Base-by-base conservation (phyloP, 495 filamentous ascomycete species). In the Podospora didyma region DNA sequence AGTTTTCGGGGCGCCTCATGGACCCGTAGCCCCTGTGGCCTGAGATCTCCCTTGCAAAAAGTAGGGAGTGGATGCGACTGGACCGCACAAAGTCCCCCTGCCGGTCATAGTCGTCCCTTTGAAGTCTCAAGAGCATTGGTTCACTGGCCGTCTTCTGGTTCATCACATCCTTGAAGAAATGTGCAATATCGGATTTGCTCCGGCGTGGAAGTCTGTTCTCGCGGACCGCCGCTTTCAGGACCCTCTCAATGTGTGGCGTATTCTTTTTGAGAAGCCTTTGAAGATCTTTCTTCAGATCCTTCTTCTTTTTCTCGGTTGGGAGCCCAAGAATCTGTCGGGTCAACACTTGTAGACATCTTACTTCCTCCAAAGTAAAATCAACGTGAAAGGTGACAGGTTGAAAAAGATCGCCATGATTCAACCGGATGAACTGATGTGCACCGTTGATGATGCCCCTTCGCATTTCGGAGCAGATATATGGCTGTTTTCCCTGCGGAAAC, bases 281-380 rank as follows among this genome's bases (percentile, higher is more conserved):
- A 21, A 77, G 63, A 49, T 71, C 69, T 22, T 50, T 63, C 2
- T 64, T 58, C 0, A 45, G 7, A 14, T 62, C 62, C 14, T 51
- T 54, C 2, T 17, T 46, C n/a, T 14, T 28, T 11, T 42, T 45
- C 3, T 50, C 37, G 7, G 31, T 14, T 2, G 54, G 23, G 1
- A 58, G 28, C 1, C 12, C 19, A 1, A 64, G 23, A 1, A 54
- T 41, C 3, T 49, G 17, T 20, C 62, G 41, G 9, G 49, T 31
- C 5, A 59, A 17, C 0, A 2, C 19, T 2, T 31, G 48, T 1
- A 69, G 19, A n/a, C 41, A 48, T 69, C 78, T 73, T 20, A 75
- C 70, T 63, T 89, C 85, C 56, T 80, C 77, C 26, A 71, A 50
- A 49, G 73, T 76, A 26, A 79, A 76, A 57, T 77, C 76, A 7